phyloP scores from a whole-genome alignment of 2,329 filamentous ascomycete species.

The Pseudofabraea citricarpa region DNA sequence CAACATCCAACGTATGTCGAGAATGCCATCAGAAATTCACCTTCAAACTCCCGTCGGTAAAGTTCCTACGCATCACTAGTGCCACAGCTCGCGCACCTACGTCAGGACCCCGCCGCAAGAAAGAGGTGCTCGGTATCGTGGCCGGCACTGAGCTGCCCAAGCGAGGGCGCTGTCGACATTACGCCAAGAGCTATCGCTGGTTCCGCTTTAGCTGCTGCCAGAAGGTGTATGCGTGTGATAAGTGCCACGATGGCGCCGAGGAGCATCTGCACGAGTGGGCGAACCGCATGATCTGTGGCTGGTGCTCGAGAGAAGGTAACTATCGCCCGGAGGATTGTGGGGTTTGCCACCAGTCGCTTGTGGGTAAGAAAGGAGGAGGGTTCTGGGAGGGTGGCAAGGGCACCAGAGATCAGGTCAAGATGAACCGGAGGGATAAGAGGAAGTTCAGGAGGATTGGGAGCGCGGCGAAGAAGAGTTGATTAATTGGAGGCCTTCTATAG shows the following conservation, averaged over 20 bases:
- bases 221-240: slow-evolving; percentile 57
- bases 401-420: slow-evolving; percentile 64
- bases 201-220: slow-evolving; percentile 61
- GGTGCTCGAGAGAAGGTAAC: slow-evolving; percentile 75
- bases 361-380: slow-evolving; percentile 61
- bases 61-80: slow-evolving; percentile 67
- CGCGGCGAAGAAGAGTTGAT: too few relatives aligned
- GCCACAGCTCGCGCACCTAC: slow-evolving; percentile 33
- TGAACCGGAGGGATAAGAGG: slow-evolving; percentile 73
- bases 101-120: slow-evolving; percentile 35
- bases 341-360: slow-evolving; percentile 65
- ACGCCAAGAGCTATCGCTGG: slow-evolving; percentile 56
- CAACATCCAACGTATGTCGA: slow-evolving; percentile 69
- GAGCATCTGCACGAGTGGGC: slow-evolving; percentile 78
- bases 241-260: slow-evolving; percentile 68
- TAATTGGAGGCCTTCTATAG: not conserved
- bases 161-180: slow-evolving; percentile 52
- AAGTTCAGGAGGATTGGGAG: slow-evolving; percentile 61
- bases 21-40: slow-evolving; percentile 77
- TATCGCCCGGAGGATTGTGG: slow-evolving; percentile 72
- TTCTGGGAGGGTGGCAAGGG: slow-evolving; percentile 89
- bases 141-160: slow-evolving; percentile 51
- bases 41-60: slow-evolving; percentile 73
- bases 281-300: slow-evolving; percentile 77
- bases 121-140: slow-evolving; percentile 51